Conservation (phyloP, 1,139 yeast genomes). For the Zygosaccharomyces sapae region DNA sequence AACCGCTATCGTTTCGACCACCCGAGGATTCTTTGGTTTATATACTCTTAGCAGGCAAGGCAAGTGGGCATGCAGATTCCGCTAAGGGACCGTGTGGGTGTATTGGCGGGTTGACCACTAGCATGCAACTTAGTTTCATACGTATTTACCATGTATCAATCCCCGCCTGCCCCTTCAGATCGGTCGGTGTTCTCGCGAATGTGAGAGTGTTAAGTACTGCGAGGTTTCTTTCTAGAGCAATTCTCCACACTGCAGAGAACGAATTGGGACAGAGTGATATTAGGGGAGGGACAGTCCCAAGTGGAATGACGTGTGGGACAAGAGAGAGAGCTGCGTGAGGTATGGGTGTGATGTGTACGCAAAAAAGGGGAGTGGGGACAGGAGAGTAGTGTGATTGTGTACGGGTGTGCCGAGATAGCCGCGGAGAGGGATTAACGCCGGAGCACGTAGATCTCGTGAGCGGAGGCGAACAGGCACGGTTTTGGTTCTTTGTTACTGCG, state of each 20-base stretch:
- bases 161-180: too few species aligned
- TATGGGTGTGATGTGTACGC: not conserved
- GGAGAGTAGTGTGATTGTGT: not conserved
- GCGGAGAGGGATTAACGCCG: too few species aligned
- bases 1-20: not conserved
- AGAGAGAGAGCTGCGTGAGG: not conserved
- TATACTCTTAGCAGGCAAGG: not conserved
- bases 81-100: not conserved
- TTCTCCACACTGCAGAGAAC: not conserved
- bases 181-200: too few species aligned
- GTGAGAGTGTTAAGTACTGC: not conserved
- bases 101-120: not conserved
- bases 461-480: too few species aligned
- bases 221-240: not conserved
- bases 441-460: too few species aligned
- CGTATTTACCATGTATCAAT: too few species aligned
- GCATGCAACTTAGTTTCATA: not conserved
- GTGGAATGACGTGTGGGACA: constrained; percentile 1
- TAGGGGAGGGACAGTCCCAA: not conserved
- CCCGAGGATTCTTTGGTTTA: not conserved
- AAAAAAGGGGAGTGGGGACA: not conserved
- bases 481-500: too few species aligned
- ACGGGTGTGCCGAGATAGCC: too few species aligned
- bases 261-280: not conserved
- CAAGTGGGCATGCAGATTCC: too few species aligned